These are phyloP conservation scores for Chalciporus piperatus DNA, from an alignment of 768 basidiomycete genomes.

Conservation along the genomic window DNA sequence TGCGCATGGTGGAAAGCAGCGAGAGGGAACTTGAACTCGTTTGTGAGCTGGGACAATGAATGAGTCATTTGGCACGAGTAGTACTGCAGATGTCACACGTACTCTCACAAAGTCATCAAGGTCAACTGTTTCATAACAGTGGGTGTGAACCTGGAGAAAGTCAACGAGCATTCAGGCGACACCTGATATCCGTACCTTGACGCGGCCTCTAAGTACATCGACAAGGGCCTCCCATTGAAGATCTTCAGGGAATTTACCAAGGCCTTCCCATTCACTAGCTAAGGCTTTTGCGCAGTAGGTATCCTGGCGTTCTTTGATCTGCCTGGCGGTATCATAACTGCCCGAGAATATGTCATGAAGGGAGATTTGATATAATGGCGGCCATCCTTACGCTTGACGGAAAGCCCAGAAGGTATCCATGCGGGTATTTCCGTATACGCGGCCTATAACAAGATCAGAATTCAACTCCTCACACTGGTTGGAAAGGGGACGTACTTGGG, in stretches of 20 bases:
- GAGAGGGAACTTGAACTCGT: conserved; percentile 86
- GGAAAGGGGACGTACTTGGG: conserved; percentile 32
- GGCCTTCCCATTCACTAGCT: conserved; percentile 36
- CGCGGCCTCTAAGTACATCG: conserved; percentile 81
- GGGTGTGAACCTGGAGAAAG: conserved; percentile 31
- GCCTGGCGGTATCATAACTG: conserved; percentile 51
- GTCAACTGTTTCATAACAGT: conserved; percentile 60
- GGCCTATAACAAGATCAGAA: conserved; percentile 11
- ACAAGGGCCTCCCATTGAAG: conserved; percentile 74
- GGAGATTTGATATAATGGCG: not conserved
- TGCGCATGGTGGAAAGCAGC: conserved; percentile 86
- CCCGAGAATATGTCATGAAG: conserved; percentile 1
- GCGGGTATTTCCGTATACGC: conserved; percentile 35
- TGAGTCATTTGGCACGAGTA: conserved; percentile 1
- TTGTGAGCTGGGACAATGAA: conserved; percentile 56
- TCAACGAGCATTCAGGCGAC: not conserved
- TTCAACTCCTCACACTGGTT: not conserved
- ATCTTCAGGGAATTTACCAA: conserved; percentile 65
- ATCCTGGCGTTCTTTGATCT: conserved; percentile 55
- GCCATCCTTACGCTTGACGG: conserved; percentile 42
- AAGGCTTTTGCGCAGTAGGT: conserved; percentile 46
- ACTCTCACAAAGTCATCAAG: conserved; percentile 67
- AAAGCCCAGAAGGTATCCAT: conserved; percentile 53
- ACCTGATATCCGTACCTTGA: conserved; percentile 50
- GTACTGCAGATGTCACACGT: conserved; percentile 22